Conservation (phyloP, 805 yeast genomes). For the Metschnikowia borealis region DNA sequence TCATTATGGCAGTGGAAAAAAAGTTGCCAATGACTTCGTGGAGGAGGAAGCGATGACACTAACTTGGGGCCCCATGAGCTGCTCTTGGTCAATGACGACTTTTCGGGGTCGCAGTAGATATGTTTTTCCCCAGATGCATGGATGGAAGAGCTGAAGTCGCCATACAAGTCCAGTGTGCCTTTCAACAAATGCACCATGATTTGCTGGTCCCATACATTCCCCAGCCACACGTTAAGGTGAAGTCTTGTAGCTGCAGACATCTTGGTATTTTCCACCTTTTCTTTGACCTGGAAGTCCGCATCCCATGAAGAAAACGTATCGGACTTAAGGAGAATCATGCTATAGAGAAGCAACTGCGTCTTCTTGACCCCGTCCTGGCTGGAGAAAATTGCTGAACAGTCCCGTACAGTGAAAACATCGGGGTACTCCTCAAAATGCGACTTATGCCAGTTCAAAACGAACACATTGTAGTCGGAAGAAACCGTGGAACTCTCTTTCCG, state of each 20-base stretch:
- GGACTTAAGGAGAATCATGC: conserved; percentile 7
- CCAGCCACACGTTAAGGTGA: conserved; percentile 62
- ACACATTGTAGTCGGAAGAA: conserved; percentile 19
- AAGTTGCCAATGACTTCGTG: conserved; percentile 51
- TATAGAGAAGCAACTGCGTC: conserved; percentile 17
- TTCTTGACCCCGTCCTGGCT: conserved; percentile 15
- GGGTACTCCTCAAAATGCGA: background rate
- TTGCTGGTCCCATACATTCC: conserved; percentile 74
- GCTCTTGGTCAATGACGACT: conserved; percentile 10
- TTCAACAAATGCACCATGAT: conserved; percentile 22
- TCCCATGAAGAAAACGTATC: conserved; percentile 46
- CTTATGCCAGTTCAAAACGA: conserved; percentile 12
- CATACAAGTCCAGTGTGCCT: conserved; percentile 4
- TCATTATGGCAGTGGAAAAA: conserved; percentile 59
- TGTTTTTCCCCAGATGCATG: background rate
- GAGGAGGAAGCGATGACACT: conserved; percentile 32
- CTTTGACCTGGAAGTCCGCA: conserved; percentile 63
- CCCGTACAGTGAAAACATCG: conserved; percentile 13
- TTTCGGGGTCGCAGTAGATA: conserved; percentile 15
- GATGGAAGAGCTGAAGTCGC: conserved; percentile 8
- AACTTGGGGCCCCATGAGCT: conserved; percentile 3
- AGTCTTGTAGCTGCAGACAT: conserved; percentile 78
- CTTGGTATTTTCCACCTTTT: conserved; percentile 74
- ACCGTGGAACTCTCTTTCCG: background rate
- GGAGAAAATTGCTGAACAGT: conserved; percentile 9